Evolutionary conservation across 2,329 filamentous ascomycete genomes (phyloP).

Genomic region (Hypoxylon sp.): DNA sequence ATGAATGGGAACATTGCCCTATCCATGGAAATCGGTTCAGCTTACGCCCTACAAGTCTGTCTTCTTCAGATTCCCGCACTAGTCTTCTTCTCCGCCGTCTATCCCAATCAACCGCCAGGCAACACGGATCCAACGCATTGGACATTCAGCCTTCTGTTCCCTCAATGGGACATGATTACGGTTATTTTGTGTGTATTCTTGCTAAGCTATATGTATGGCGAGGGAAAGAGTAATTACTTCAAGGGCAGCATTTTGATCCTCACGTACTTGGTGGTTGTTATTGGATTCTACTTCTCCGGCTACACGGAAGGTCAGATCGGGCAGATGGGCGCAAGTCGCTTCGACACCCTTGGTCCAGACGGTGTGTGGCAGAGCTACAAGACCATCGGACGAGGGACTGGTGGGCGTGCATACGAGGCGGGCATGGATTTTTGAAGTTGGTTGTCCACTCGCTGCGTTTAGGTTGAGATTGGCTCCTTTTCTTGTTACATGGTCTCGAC

Average conservation of each 20-base stretch:
- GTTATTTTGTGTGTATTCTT: conserved; percentile 97
- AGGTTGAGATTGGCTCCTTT: not conserved
- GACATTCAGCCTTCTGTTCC: conserved; percentile 91
- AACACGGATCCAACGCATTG: conserved; percentile 66
- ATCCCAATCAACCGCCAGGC: conserved; percentile 62
- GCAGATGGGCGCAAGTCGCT: conserved; percentile 62
- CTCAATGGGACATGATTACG: conserved; percentile 99
- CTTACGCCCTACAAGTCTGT: conserved; percentile 96
- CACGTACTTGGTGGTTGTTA: conserved; percentile 91
- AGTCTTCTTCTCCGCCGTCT: conserved; percentile 89
- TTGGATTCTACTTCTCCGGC: conserved; percentile 90
- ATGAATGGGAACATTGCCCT: conserved; percentile 99
- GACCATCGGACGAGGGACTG: conserved; percentile 65
- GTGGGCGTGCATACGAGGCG: conserved; percentile 56
- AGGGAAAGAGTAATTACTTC: conserved; percentile 99
- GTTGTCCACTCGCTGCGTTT: not conserved
- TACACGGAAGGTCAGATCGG: conserved; percentile 61
- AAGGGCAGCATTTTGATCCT: conserved; percentile 96
- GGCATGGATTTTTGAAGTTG: conserved; percentile 44
- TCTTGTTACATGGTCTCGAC: conserved; percentile 11
- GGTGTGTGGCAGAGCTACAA: conserved; percentile 67
- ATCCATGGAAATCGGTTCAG: conserved; percentile 98
- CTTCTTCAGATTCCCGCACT: conserved; percentile 93
- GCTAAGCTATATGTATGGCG: conserved; percentile 96
- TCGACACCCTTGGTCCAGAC: conserved; percentile 67